Conservation (phyloP, 2,329 filamentous ascomycete species). For the Falciphora oryzae region DNA sequence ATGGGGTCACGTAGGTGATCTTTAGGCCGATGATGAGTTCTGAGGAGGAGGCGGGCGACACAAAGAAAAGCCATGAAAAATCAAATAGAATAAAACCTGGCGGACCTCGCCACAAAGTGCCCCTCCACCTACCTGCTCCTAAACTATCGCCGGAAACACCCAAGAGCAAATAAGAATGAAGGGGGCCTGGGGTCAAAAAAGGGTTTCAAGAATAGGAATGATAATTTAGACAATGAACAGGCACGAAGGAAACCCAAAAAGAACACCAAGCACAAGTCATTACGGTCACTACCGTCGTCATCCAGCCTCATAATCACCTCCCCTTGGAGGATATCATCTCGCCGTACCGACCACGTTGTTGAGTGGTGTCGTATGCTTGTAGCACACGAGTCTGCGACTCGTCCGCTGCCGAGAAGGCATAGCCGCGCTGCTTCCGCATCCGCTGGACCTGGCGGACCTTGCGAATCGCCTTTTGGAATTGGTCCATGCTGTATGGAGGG, state of each 20-base stretch:
- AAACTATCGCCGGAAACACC: neutral
- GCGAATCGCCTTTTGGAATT: conserved; percentile 98
- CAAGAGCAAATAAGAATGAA: neutral
- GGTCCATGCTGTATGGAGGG: conserved; percentile 74
- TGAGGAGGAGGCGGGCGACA: neutral
- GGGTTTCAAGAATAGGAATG: neutral
- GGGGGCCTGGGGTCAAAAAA: neutral
- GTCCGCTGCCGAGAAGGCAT: conserved; percentile 96
- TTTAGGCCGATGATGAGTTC: neutral
- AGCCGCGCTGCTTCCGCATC: conserved; percentile 98
- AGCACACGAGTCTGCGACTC: conserved; percentile 92
- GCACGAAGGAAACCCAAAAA: neutral
- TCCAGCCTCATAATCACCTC: conserved; percentile 4
- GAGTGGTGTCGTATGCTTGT: conserved; percentile 96
- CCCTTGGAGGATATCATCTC: conserved; percentile 64
- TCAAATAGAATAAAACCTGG: neutral
- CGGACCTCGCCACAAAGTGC: neutral
- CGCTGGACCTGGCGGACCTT: conserved; percentile 97
- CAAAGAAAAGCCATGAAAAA: neutral
- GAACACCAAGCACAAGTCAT: neutral
- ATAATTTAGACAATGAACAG: neutral
- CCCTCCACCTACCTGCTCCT: neutral
- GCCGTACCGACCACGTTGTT: conserved; percentile 83
- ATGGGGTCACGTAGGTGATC: neutral
- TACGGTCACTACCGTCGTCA: neutral